Percentiles rank a stretch among this genome's conserved stretches.
phyloP scores from a whole-genome alignment of 2,329 filamentous ascomycete genomes.

The Plenodomus lindquistii region DNA sequence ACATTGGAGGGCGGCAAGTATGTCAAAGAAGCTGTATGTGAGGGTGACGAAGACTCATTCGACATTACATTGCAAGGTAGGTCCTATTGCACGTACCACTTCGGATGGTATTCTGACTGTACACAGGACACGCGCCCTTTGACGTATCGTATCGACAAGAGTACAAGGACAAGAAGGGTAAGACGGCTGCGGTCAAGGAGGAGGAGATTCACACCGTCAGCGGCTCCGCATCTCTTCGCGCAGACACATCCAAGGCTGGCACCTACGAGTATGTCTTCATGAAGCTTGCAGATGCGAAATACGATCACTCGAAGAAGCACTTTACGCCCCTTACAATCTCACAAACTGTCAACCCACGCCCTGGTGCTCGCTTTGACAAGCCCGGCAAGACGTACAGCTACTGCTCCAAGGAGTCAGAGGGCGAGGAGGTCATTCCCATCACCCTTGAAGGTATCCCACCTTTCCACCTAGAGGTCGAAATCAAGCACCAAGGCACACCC shows the following conservation, averaged over 20 bases:
- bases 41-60: constrained; percentile 89
- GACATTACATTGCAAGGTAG: constrained; percentile 78
- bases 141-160: constrained; percentile 79
- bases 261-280: constrained; percentile 84
- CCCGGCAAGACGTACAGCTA: constrained; percentile 95
- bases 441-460: constrained; percentile 80
- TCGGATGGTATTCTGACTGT: constrained; percentile 21
- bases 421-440: constrained; percentile 87
- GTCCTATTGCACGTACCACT: constrained; percentile 21
- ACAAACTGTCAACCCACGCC: constrained; percentile 83
- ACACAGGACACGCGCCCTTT: constrained; percentile 74
- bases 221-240: constrained; percentile 74
- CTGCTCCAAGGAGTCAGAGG: constrained; percentile 80
- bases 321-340: constrained; percentile 71
- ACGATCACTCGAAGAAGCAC: constrained; percentile 70
- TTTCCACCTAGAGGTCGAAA: constrained; percentile 87
- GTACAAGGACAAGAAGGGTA: constrained; percentile 68
- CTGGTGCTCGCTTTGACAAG: constrained; percentile 78
- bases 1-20: constrained; percentile 58
- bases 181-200: constrained; percentile 60
- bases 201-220: constrained; percentile 78
- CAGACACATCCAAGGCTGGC: constrained; percentile 85
- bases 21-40: constrained; percentile 82
- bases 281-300: constrained; percentile 81
- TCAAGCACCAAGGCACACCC: constrained; percentile 84